phyloP scores from a whole-genome alignment of 495 filamentous ascomycete species.

The Delitschia confertaspora region DNA sequence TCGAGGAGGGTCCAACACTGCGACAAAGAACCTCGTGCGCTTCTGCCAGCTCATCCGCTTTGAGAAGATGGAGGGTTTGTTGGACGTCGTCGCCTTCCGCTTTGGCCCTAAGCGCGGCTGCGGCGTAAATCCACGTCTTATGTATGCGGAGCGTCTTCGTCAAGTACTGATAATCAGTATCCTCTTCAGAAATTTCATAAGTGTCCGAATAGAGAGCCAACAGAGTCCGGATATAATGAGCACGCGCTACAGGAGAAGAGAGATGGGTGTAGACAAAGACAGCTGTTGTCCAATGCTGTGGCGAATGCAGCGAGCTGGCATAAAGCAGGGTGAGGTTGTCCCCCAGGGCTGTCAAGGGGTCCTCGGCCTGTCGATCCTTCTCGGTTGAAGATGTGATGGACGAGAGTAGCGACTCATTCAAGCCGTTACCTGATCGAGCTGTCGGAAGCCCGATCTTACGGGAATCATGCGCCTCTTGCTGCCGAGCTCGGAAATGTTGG shows the following conservation, averaged over 20 bases:
- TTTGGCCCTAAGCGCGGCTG: slow-evolving; percentile 75
- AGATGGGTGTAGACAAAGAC: slow-evolving; percentile 74
- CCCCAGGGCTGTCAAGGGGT: slow-evolving; percentile 32
- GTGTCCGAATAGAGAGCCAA: slow-evolving; percentile 44
- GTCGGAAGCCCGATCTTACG: slow-evolving; percentile 17
- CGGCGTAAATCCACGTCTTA: slow-evolving; percentile 70
- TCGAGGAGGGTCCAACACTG: slow-evolving; percentile 64
- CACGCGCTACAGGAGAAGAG: slow-evolving; percentile 50
- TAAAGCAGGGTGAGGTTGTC: slow-evolving; percentile 63
- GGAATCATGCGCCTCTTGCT: slow-evolving; percentile 26
- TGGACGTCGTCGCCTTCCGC: slow-evolving; percentile 48
- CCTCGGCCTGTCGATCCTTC: slow-evolving; percentile 28
- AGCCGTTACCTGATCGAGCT: slow-evolving; percentile 2
- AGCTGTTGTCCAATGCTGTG: slow-evolving; percentile 57
- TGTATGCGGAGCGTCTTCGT: slow-evolving; percentile 57
- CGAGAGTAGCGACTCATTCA: slow-evolving; percentile 9
- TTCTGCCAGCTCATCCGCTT: slow-evolving; percentile 63
- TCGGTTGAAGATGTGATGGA: slow-evolving; percentile 9
- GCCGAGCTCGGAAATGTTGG: slow-evolving; percentile 39
- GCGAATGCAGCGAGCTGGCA: slow-evolving; percentile 60
- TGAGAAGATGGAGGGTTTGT: slow-evolving; percentile 68
- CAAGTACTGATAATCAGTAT: slow-evolving; percentile 47
- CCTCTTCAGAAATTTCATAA: slow-evolving; percentile 44
- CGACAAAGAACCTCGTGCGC: slow-evolving; percentile 74
- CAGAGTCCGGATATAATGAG: slow-evolving; percentile 57